Percentiles rank a stretch among this genome's conserved stretches.
These are phyloP conservation scores for Candida sp. DNA, from an alignment of 1,139 yeast species.

Conservation along the genomic window DNA sequence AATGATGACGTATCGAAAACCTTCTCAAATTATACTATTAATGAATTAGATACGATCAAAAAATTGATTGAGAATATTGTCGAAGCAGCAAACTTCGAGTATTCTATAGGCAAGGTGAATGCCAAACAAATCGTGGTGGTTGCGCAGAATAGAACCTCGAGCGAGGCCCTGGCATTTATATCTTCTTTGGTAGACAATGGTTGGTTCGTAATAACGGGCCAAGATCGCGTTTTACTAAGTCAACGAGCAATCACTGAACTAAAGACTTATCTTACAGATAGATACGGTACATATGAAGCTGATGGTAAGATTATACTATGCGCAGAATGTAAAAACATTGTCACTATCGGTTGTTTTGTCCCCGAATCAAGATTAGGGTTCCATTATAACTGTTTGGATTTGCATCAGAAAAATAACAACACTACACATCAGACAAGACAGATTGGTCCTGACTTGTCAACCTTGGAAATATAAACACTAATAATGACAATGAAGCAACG, in stretches of 20 bases:
- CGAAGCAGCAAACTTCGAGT: conserved; percentile 20
- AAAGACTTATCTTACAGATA: conserved; percentile 37
- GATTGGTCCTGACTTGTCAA: conserved; percentile 19
- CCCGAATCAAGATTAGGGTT: conserved; percentile 32
- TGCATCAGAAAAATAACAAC: conserved; percentile 21
- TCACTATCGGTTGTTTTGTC: conserved; percentile 51
- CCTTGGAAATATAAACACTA: conserved; percentile 2
- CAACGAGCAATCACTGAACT: conserved; percentile 47
- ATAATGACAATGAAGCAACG: too few relatives aligned
- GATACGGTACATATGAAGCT: conserved; percentile 25
- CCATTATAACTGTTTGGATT: conserved; percentile 49
- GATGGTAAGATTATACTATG: conserved; percentile 47
- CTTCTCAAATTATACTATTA: conserved; percentile 39
- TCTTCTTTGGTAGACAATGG: conserved; percentile 45
- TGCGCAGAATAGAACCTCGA: conserved; percentile 18
- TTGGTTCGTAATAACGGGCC: conserved; percentile 40
- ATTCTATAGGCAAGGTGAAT: conserved; percentile 24
- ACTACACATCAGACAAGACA: conserved; percentile 7
- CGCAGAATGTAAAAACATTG: conserved; percentile 51
- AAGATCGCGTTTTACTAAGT: conserved; percentile 33
- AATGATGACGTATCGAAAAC: conserved; percentile 39
- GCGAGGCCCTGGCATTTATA: conserved; percentile 35
- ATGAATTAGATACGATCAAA: conserved; percentile 50
- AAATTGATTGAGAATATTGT: conserved; percentile 45
- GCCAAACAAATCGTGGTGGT: conserved; percentile 25